Evolutionary conservation across 139 green algal species (phyloP).

Genomic region (Volvox africanus): DNA sequence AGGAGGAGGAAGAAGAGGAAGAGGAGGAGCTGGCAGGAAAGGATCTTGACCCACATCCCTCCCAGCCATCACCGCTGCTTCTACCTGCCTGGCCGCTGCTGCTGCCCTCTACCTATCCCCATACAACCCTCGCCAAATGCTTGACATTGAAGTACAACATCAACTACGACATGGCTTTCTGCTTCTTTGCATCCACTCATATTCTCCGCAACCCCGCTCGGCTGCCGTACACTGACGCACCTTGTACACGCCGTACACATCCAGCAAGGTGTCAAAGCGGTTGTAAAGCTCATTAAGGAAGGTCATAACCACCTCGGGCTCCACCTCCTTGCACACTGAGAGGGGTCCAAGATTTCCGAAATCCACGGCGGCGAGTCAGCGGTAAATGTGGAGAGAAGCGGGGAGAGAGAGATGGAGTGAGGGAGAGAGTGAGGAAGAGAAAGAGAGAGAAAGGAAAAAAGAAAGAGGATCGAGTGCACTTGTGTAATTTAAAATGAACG

Average conservation of each 20-base stretch:
- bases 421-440: background rate
- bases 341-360: no score
- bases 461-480: no score
- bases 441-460: background rate
- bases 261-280: slow-evolving; percentile 19
- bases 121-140: no score
- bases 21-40: background rate
- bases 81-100: background rate
- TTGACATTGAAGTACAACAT: no score
- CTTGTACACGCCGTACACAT: slow-evolving; percentile 48
- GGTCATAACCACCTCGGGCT: slow-evolving; percentile 35
- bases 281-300: slow-evolving; percentile 49
- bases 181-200: no score
- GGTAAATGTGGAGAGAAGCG: no score
- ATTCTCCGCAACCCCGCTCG: no score
- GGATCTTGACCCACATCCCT: no score
- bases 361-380: no score
- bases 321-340: slow-evolving; percentile 46
- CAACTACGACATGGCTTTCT: no score
- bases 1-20: background rate
- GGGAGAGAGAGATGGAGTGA: background rate
- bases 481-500: no score
- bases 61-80: background rate
- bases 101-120: no score
- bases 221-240: background rate